Evolutionary conservation across 805 yeast genomes (phyloP).

Genomic region (Saturnispora serradocipensis): DNA sequence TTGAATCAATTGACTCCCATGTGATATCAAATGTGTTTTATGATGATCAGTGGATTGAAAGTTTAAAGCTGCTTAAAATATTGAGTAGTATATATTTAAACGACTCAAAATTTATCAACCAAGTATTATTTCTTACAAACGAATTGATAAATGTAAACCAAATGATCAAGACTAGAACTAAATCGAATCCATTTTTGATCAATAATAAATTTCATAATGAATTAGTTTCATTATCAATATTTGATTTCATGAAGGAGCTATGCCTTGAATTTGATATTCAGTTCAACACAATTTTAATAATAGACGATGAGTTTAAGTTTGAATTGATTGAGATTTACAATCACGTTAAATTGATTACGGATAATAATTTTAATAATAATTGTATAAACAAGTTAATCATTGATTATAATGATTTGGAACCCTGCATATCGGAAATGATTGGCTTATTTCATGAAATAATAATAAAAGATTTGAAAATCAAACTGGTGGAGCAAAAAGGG

Average conservation of each 20-base stretch:
- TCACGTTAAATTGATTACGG: conserved; percentile 14
- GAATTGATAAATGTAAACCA: conserved; percentile 6
- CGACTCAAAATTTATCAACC: conserved; percentile 10
- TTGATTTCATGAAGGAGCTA: conserved; percentile 10
- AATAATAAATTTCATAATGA: not conserved
- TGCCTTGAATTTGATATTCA: conserved; percentile 15
- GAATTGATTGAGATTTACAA: conserved; percentile 14
- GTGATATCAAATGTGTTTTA: conserved; percentile 7
- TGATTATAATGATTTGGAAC: not conserved
- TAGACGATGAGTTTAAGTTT: conserved; percentile 19
- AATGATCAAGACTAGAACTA: not conserved
- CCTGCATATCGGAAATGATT: not conserved
- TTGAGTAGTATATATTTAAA: conserved; percentile 17
- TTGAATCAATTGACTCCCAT: conserved; percentile 15
- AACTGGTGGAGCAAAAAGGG: conserved; percentile 13
- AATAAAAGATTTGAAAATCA: conserved; percentile 13
- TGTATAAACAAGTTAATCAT: conserved; percentile 12
- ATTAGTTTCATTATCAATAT: not conserved
- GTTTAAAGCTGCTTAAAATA: conserved; percentile 16
- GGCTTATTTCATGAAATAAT: conserved; percentile 14
- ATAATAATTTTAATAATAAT: conserved; percentile 9
- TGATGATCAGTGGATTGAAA: conserved; percentile 19
- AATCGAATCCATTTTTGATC: not conserved
- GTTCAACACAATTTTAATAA: conserved; percentile 19
- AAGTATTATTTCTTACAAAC: conserved; percentile 18